These are phyloP conservation scores for Sanghuangporus weigelae DNA, from an alignment of 1,284 basidiomycete genomes.

Conservation along the genomic window DNA sequence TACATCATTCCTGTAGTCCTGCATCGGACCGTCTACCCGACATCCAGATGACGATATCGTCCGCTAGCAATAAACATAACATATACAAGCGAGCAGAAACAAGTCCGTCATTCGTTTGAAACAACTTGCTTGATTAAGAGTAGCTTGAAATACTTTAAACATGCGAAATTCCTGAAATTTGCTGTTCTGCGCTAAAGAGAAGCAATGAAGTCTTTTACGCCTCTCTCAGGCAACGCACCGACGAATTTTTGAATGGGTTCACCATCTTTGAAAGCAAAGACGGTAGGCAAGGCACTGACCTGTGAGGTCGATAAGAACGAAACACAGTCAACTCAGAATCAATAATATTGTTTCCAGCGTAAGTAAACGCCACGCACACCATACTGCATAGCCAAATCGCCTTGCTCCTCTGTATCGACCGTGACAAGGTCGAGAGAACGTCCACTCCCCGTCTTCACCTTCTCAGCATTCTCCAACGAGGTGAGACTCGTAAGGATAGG, in stretches of 20 bases:
- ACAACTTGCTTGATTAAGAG: not conserved
- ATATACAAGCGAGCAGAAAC: not conserved
- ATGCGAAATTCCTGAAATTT: not conserved
- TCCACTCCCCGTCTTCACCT: constrained; percentile 46
- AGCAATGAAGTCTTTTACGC: not conserved
- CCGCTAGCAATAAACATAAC: not conserved
- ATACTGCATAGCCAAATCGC: constrained; percentile 43
- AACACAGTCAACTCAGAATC: not conserved
- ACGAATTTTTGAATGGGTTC: constrained; percentile 49
- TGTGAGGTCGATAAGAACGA: constrained; percentile 24
- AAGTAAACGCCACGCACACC: constrained; percentile 32
- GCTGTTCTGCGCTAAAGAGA: not conserved
- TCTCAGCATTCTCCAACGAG: constrained; percentile 33
- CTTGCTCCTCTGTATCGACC: constrained; percentile 54
- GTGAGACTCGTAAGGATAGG: constrained; percentile 57
- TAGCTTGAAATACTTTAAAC: not conserved
- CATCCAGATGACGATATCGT: not conserved
- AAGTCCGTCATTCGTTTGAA: not conserved
- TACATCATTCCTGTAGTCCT: constrained; percentile 15
- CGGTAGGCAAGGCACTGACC: constrained; percentile 66
- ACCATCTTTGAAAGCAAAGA: constrained; percentile 64
- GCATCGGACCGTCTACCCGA: not conserved
- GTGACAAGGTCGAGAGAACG: constrained; percentile 62
- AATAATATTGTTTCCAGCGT: not conserved
- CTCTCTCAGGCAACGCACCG: constrained; percentile 48